These are phyloP conservation scores for Colletotrichum orbiculare DNA, from an alignment of 2,329 filamentous ascomycete species.

Conservation along the genomic window DNA sequence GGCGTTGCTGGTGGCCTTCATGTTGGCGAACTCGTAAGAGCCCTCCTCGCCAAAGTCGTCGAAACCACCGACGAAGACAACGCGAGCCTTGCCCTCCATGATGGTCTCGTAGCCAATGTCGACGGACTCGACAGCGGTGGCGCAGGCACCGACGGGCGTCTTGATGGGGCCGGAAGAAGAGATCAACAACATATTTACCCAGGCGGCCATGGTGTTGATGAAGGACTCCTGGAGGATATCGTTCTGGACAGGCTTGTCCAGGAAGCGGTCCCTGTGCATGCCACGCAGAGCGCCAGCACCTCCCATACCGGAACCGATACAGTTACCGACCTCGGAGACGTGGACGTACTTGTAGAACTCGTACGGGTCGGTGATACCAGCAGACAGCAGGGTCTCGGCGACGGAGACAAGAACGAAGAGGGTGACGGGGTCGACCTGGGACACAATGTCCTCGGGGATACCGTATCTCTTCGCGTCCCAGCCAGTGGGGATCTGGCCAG, in stretches of 20 bases:
- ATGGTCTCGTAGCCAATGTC: constrained; percentile 99
- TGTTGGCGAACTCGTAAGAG: constrained; percentile 99
- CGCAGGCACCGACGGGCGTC: constrained; percentile 97
- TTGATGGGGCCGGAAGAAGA: constrained; percentile 99
- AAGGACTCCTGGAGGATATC: constrained; percentile 99
- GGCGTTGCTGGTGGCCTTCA: constrained; percentile 99
- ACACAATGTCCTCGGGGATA: constrained; percentile 96
- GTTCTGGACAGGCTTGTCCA: constrained; percentile 97
- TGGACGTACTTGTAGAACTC: constrained; percentile 99
- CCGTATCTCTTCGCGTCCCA: constrained; percentile 98
- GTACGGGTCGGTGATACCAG: constrained; percentile 98
- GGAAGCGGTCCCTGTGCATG: constrained; percentile 98
- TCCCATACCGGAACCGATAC: constrained; percentile 97
- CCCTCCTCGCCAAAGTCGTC: constrained; percentile 99
- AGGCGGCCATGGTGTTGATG: constrained; percentile 99
- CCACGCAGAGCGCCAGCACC: constrained; percentile 90
- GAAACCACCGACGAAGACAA: constrained; percentile 98
- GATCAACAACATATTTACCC: constrained; percentile 98
- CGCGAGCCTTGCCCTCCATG: constrained; percentile 95
- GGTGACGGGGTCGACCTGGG: constrained; percentile 96
- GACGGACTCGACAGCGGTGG: constrained; percentile 95
- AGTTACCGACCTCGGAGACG: constrained; percentile 97
- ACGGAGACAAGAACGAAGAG: constrained; percentile 95
- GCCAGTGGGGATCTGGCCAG: constrained; percentile 94
- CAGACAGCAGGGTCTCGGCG: constrained; percentile 88